Percentiles rank a stretch among this genome's conserved stretches.
phyloP scores from a whole-genome alignment of 768 basidiomycete genomes.

The Mycena rosella region DNA sequence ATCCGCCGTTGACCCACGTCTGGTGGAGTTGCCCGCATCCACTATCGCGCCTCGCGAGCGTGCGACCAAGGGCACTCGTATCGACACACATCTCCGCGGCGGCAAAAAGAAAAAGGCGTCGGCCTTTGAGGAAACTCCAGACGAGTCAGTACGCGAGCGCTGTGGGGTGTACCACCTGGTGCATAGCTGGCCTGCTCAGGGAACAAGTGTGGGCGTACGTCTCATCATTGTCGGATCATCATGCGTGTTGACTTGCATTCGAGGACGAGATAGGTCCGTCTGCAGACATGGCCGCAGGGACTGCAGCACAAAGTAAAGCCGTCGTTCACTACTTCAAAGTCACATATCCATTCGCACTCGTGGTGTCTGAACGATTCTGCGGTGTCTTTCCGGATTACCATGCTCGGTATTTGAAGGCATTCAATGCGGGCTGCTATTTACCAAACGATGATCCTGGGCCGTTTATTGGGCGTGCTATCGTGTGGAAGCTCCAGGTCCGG shows the following conservation, averaged over 20 bases:
- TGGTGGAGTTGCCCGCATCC: no score
- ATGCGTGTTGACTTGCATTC: not conserved
- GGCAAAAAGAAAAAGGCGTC: no score
- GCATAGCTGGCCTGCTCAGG: constrained; percentile 33
- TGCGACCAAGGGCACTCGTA: no score
- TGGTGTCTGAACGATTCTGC: not conserved
- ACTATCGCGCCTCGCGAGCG: no score
- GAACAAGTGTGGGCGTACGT: constrained; percentile 20
- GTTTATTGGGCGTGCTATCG: constrained; percentile 35
- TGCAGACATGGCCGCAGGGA: not conserved
- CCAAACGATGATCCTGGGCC: constrained; percentile 35
- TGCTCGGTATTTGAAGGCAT: constrained; percentile 27
- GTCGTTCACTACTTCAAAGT: constrained; percentile 21
- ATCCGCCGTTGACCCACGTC: no score
- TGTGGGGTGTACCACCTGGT: constrained; percentile 25
- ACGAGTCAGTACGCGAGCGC: not conserved
- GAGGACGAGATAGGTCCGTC: constrained; percentile 1
- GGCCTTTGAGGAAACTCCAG: no score
- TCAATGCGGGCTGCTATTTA: constrained; percentile 27
- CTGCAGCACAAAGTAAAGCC: constrained; percentile 7
- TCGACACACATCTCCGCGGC: no score
- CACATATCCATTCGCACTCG: not conserved
- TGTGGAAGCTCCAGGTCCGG: constrained; percentile 39
- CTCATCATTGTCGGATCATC: not conserved
- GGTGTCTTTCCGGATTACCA: constrained; percentile 27